phyloP scores from a whole-genome alignment of 2,329 filamentous ascomycete genomes.

The Nemania sp. region DNA sequence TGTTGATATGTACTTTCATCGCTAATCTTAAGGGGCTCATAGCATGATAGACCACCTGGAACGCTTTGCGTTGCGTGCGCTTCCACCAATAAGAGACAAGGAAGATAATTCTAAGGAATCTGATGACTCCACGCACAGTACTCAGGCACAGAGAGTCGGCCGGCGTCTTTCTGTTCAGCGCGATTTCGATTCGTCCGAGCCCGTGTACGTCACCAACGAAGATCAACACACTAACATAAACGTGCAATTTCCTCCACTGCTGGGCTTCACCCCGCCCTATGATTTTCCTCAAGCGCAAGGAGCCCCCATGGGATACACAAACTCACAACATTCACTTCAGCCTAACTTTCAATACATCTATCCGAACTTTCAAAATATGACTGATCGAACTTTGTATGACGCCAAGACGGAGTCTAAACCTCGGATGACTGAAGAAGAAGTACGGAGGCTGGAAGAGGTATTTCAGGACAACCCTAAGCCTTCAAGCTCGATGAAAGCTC shows the following conservation, averaged over 20 bases:
- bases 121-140: no score
- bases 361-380: conserved; percentile 33
- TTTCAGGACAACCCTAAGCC: conserved; percentile 68
- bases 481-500: conserved; percentile 63
- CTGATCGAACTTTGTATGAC: conserved; percentile 35
- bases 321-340: conserved; percentile 35
- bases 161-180: no score
- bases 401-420: conserved; percentile 47
- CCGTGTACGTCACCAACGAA: no score
- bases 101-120: no score
- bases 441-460: conserved; percentile 69
- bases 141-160: no score
- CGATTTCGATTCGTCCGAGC: no score
- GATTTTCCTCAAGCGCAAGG: conserved; percentile 33
- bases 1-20: no score
- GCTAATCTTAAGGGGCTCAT: no score
- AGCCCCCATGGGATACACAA: conserved; percentile 32
- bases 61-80: no score
- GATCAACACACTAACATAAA: conserved; percentile 38
- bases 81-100: no score
- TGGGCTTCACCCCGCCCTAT: conserved; percentile 34
- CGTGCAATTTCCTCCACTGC: conserved; percentile 35
- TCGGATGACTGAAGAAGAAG: conserved; percentile 72
- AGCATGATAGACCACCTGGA: no score
- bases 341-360: no score